A percentile compares a stretch with the other conserved stretches of the same genome.
Evolutionary conservation across 345 rosid species (phyloP).

Genomic region (Viola odorata): DNA sequence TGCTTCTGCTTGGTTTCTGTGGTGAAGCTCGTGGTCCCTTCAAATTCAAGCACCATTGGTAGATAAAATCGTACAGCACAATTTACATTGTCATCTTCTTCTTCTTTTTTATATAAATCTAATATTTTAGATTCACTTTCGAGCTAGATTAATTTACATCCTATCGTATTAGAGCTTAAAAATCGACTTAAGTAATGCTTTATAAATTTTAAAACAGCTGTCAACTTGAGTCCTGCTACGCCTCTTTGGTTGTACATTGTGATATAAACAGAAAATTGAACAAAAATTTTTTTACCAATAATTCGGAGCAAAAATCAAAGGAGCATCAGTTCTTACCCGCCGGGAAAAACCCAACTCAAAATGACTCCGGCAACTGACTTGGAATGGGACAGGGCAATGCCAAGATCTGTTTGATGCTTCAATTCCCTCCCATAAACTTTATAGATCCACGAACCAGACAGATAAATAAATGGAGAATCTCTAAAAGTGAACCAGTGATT

Average conservation of each 20-base stretch:
- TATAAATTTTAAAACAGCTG: no score
- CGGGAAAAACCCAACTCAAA: neutral
- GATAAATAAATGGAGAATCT: neutral
- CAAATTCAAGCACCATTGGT: neutral
- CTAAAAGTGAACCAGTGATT: neutral
- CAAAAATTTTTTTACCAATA: no score
- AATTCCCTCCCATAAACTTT: conserved; percentile 4
- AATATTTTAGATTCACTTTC: no score
- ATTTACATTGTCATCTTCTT: no score
- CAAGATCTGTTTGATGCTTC: conserved; percentile 8
- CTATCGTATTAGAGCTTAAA: neutral
- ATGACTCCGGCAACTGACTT: neutral
- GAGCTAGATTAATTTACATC: no score
- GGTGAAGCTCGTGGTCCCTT: neutral
- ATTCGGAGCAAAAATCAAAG: no score
- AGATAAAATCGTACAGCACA: neutral
- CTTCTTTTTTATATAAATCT: no score
- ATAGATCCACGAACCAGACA: neutral
- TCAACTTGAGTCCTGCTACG: neutral
- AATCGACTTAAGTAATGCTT: neutral
- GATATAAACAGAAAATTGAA: neutral
- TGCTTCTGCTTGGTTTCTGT: conserved; percentile 11
- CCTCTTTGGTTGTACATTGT: neutral
- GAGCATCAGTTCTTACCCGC: neutral
- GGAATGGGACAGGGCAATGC: conserved; percentile 7